phyloP scores from a whole-genome alignment of 2,329 filamentous ascomycete genomes.

The Pyricularia grisea region DNA sequence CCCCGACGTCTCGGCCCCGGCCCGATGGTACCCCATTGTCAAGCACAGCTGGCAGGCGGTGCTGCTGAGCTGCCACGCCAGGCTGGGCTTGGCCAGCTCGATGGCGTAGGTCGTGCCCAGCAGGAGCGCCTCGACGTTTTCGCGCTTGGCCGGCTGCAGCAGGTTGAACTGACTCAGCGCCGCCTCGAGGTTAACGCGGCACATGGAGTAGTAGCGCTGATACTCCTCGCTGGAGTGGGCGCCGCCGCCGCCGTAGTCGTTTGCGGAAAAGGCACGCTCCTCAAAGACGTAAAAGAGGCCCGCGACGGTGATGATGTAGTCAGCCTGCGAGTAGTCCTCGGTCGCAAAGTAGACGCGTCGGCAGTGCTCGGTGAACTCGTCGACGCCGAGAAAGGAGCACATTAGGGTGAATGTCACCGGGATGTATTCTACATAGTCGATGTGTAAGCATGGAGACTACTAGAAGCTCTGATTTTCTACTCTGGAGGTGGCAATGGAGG shows the following conservation, averaged over 20 bases:
- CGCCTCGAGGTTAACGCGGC: conserved; percentile 9
- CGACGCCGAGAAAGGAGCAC: conserved; percentile 37
- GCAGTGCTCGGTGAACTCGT: conserved; percentile 40
- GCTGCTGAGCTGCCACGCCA: conserved; percentile 55
- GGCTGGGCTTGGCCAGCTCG: conserved; percentile 50
- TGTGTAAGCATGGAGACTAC: too few relatives aligned
- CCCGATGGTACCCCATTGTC: conserved; percentile 40
- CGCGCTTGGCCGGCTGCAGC: conserved; percentile 41
- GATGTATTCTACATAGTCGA: conserved; percentile 18
- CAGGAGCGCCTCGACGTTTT: conserved; percentile 49
- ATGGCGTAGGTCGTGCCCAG: conserved; percentile 51
- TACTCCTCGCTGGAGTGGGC: too few relatives aligned
- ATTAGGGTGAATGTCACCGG: conserved; percentile 40
- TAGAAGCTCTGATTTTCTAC: too few relatives aligned
- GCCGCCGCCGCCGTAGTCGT: too few relatives aligned
- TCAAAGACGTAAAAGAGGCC: conserved; percentile 36
- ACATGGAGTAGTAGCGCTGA: conserved; percentile 25
- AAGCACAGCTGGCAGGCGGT: conserved; percentile 52
- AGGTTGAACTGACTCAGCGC: conserved; percentile 34
- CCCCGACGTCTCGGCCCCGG: too few relatives aligned
- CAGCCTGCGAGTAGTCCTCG: conserved; percentile 18
- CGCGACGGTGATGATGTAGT: conserved; percentile 39
- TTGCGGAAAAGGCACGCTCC: too few relatives aligned
- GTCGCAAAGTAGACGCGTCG: conserved; percentile 22
- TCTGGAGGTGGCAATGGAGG: too few relatives aligned